Conservation (phyloP, 331 rosid species). For the Prunus yedoensis region DNA sequence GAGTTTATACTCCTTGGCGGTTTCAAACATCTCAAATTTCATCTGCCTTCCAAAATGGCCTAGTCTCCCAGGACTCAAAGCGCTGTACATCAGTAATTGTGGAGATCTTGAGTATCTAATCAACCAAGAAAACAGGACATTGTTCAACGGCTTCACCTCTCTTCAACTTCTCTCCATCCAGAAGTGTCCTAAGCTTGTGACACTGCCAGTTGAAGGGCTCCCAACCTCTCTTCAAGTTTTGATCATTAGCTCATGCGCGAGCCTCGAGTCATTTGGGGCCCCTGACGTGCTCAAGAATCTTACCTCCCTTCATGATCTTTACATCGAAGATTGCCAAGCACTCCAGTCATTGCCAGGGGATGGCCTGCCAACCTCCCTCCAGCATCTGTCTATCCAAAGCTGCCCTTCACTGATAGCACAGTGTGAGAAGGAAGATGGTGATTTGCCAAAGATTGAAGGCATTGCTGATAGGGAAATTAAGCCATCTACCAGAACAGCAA, state of each 20-base stretch:
- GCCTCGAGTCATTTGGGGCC: constrained; percentile 16
- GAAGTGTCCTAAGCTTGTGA: constrained; percentile 25
- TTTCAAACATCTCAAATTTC: constrained; percentile 18
- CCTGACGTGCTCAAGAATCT: background rate
- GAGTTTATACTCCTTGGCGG: constrained; percentile 9
- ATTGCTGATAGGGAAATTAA: constrained; percentile 15
- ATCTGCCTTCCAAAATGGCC: constrained; percentile 18
- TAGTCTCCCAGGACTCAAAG: constrained; percentile 1
- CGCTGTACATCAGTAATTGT: constrained; percentile 12
- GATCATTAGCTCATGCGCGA: constrained; percentile 11
- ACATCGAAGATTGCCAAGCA: constrained; percentile 19
- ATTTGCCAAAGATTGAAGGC: constrained; percentile 1
- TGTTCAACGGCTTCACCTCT: background rate
- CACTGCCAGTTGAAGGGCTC: constrained; percentile 10
- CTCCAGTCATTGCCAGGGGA: constrained; percentile 22
- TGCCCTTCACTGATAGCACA: constrained; percentile 5
- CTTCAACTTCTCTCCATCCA: constrained; percentile 12
- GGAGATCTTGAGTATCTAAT: background rate
- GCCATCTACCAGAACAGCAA: background rate
- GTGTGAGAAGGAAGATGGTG: background rate
- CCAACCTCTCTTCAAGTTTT: constrained; percentile 12
- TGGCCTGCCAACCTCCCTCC: constrained; percentile 15
- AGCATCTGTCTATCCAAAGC: constrained; percentile 14
- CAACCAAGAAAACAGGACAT: background rate
- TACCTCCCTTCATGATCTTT: constrained; percentile 12